Conservation (phyloP, 805 yeast species). For the Candida quercuum region DNA sequence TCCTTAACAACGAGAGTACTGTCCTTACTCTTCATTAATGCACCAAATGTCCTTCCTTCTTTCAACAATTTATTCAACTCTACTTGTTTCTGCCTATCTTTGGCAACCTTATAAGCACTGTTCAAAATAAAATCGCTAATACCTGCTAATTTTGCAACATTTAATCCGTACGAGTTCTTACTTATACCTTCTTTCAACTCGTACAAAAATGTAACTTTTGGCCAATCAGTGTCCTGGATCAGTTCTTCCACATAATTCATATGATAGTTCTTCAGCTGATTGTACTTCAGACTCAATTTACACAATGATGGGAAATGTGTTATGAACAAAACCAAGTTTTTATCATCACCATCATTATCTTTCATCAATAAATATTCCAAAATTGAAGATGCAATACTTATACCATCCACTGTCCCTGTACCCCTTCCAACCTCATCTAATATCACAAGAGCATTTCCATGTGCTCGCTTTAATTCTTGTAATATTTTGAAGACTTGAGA, state of each 20-base stretch:
- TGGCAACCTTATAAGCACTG: conserved; percentile 88
- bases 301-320: conserved; percentile 96
- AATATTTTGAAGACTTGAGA: conserved; percentile 84
- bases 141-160: conserved; percentile 92
- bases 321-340: conserved; percentile 82
- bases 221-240: conserved; percentile 28
- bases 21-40: neutral
- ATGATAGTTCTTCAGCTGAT: conserved; percentile 78
- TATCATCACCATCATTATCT: conserved; percentile 42
- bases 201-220: conserved; percentile 80
- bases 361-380: conserved; percentile 67
- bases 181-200: conserved; percentile 89
- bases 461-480: conserved; percentile 42
- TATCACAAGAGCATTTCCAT: conserved; percentile 71
- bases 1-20: neutral
- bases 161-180: conserved; percentile 93
- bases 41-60: neutral
- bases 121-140: conserved; percentile 82
- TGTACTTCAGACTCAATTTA: conserved; percentile 55
- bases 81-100: conserved; percentile 63
- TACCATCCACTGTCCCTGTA: conserved; percentile 86
- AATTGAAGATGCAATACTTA: conserved; percentile 94
- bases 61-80: conserved; percentile 9
- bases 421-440: conserved; percentile 92
- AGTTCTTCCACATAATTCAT: conserved; percentile 55